Percentiles rank a stretch among this genome's conserved stretches.
Conservation (phyloP, 441 rosid species). For the Croton setiger region DNA sequence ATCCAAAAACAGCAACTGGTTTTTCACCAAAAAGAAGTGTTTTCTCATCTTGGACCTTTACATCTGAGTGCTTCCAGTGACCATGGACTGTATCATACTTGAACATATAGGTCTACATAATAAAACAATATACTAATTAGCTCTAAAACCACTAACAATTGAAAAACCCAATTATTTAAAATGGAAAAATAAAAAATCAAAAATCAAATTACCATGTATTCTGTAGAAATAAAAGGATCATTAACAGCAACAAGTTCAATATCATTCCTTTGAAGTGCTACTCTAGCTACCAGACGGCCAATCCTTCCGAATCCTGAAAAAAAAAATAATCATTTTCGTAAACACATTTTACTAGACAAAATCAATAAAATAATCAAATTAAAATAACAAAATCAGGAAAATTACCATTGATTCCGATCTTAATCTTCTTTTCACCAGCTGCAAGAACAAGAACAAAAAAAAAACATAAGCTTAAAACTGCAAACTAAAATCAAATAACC, state of each 20-base stretch:
- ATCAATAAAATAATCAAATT: not conserved
- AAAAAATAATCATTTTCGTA: slow-evolving; percentile 25
- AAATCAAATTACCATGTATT: slow-evolving; percentile 54
- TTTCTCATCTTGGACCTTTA: slow-evolving; percentile 67
- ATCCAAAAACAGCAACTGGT: slow-evolving; percentile 71
- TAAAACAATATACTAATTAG: not conserved
- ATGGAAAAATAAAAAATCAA: not conserved
- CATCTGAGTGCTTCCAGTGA: slow-evolving; percentile 78
- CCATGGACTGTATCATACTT: slow-evolving; percentile 94
- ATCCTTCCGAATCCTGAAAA: slow-evolving; percentile 80
- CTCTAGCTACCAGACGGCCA: slow-evolving; percentile 86
- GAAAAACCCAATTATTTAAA: too few relatives aligned
- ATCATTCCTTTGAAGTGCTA: slow-evolving; percentile 71
- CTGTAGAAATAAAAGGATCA: slow-evolving; percentile 71
- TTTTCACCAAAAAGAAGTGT: slow-evolving; percentile 84
- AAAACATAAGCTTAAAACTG: not conserved
- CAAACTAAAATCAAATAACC: not conserved
- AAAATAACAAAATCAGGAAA: not conserved
- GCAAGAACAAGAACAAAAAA: not conserved
- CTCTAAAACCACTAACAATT: not conserved
- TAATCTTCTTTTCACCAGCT: slow-evolving; percentile 41
- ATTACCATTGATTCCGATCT: slow-evolving; percentile 83
- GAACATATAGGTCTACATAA: slow-evolving; percentile 77
- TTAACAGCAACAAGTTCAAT: slow-evolving; percentile 88
- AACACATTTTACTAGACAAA: not conserved